Evolutionary conservation across 1,284 basidiomycete genomes (phyloP).

Genomic region (Puccinia hordei): DNA sequence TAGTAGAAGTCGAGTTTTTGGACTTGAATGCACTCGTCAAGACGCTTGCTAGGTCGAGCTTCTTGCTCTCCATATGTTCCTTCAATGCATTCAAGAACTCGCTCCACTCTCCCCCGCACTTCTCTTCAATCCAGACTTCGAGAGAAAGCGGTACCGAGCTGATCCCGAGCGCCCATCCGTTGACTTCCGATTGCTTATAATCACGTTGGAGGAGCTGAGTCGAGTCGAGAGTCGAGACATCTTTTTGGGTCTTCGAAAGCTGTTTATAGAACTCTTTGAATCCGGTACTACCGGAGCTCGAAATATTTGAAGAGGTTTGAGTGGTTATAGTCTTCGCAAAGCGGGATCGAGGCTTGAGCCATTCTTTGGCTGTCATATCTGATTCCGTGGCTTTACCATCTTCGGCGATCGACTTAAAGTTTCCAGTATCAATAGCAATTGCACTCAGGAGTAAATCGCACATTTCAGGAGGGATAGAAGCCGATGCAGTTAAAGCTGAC

Average conservation of each 20-base stretch:
- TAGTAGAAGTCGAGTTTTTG: not conserved
- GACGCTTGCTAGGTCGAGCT: slow-evolving; percentile 71
- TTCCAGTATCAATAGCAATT: slow-evolving; percentile 79
- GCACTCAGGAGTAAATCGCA: slow-evolving; percentile 76
- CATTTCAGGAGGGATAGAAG: slow-evolving; percentile 62
- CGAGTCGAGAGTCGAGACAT: slow-evolving; percentile 70
- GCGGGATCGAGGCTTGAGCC: slow-evolving; percentile 62
- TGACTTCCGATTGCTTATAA: slow-evolving; percentile 80
- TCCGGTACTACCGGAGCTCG: slow-evolving; percentile 53
- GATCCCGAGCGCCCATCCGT: slow-evolving; percentile 68
- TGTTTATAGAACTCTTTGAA: slow-evolving; percentile 61
- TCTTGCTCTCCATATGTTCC: slow-evolving; percentile 69
- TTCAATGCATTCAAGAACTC: slow-evolving; percentile 64
- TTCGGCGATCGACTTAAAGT: slow-evolving; percentile 65
- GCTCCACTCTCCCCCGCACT: slow-evolving; percentile 58
- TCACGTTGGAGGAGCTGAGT: slow-evolving; percentile 81
- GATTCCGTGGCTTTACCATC: slow-evolving; percentile 72
- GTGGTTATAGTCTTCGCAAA: slow-evolving; percentile 49
- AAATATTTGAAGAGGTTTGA: not conserved
- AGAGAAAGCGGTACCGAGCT: slow-evolving; percentile 76
- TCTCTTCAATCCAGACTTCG: slow-evolving; percentile 63
- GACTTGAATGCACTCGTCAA: slow-evolving; percentile 65
- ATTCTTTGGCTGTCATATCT: slow-evolving; percentile 68
- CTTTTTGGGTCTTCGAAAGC: slow-evolving; percentile 69
- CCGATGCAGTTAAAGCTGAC: slow-evolving; percentile 57